These are phyloP conservation scores for Acidomyces sp. DNA, from an alignment of 495 filamentous ascomycete genomes.

Conservation along the genomic window DNA sequence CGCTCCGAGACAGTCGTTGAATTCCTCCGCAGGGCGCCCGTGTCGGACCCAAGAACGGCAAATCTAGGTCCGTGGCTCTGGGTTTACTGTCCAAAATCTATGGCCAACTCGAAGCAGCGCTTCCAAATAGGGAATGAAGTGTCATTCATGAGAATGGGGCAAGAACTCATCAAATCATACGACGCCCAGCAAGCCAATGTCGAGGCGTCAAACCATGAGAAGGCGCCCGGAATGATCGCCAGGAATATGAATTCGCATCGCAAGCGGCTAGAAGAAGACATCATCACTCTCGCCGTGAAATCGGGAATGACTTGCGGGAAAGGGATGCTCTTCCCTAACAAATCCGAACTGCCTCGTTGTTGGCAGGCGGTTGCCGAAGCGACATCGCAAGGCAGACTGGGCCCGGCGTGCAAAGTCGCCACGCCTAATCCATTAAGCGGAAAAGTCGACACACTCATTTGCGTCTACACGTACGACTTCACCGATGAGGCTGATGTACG, in stretches of 20 bases:
- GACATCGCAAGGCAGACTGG: constrained; percentile 50
- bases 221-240: constrained; percentile 31
- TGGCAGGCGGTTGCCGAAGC: constrained; percentile 54
- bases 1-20: constrained; percentile 47
- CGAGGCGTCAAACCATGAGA: constrained; percentile 30
- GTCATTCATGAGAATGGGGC: too few relatives aligned
- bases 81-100: constrained; percentile 40
- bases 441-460: constrained; percentile 42
- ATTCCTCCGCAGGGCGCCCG: constrained; percentile 52
- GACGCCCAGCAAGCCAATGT: constrained; percentile 28
- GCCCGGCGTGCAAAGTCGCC: constrained; percentile 56
- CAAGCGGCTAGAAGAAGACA: constrained; percentile 36
- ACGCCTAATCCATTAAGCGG: constrained; percentile 35
- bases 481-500: constrained; percentile 52
- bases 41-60: constrained; percentile 32
- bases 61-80: constrained; percentile 52
- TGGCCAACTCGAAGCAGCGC: constrained; percentile 1
- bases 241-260: constrained; percentile 41
- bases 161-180: constrained; percentile 32
- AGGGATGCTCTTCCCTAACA: constrained; percentile 69
- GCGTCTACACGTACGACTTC: constrained; percentile 67
- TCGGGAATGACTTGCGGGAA: constrained; percentile 51
- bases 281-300: constrained; percentile 44
- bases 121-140: neutral
- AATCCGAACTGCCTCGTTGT: constrained; percentile 41